Conservation (phyloP, 2,329 filamentous ascomycete species). For the Ceratocystis eucalypticola region DNA sequence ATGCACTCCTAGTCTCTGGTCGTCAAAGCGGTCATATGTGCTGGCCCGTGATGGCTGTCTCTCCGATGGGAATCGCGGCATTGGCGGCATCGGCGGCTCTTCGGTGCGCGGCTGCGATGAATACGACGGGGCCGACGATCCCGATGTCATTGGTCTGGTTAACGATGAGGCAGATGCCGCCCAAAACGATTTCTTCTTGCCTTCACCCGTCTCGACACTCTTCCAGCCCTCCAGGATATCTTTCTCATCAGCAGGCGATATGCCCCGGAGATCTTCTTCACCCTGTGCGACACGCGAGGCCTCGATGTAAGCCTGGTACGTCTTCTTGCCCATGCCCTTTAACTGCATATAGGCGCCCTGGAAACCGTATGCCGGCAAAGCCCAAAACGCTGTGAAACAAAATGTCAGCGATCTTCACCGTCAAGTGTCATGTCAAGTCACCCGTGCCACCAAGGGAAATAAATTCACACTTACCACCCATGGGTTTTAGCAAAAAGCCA, state of each 20-base stretch:
- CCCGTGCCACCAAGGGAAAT: not conserved
- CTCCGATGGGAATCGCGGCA: not conserved
- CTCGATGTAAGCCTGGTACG: conserved; percentile 66
- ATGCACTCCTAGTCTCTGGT: not conserved
- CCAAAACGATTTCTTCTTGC: conserved; percentile 4
- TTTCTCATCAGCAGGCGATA: conserved; percentile 44
- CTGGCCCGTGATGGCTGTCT: not conserved
- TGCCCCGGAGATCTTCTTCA: conserved; percentile 45
- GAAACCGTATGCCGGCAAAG: conserved; percentile 59
- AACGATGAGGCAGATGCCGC: not conserved
- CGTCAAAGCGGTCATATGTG: not conserved
- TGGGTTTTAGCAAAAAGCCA: conserved; percentile 69
- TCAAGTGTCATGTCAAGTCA: not conserved
- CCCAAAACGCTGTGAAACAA: conserved; percentile 15
- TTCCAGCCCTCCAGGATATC: conserved; percentile 56
- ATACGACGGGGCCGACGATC: not conserved
- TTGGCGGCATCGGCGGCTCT: not conserved
- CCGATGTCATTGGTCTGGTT: not conserved
- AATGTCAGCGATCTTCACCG: conserved; percentile 1
- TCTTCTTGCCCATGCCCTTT: conserved; percentile 54
- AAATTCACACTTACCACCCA: conserved; percentile 43
- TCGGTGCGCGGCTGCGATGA: not conserved
- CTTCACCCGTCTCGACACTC: conserved; percentile 38
- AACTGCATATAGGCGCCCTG: conserved; percentile 71
- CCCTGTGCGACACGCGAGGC: conserved; percentile 65